Evolutionary conservation across 2,329 filamentous ascomycete species (phyloP).

Genomic region (Diaporthe citri): DNA sequence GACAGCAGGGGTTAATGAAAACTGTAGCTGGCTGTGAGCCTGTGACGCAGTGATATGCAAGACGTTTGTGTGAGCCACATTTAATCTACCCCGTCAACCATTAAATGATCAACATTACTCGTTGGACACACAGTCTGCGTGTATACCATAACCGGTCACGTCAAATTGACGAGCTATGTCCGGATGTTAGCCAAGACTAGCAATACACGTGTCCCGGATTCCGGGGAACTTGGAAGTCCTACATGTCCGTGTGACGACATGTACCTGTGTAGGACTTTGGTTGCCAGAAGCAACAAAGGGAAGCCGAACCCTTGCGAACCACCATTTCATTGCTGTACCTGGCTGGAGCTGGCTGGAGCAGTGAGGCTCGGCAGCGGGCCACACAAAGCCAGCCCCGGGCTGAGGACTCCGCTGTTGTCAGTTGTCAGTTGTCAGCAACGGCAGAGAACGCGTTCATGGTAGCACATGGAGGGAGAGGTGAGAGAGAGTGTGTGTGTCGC

Average conservation of each 20-base stretch:
- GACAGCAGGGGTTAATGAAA: neutral
- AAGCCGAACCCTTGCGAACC: constrained; percentile 11
- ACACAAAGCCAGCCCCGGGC: constrained; percentile 23
- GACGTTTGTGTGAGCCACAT: constrained; percentile 9
- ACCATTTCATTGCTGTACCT: neutral
- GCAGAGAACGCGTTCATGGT: constrained; percentile 5
- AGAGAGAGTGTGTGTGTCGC: constrained; percentile 4
- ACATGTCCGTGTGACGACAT: constrained; percentile 25
- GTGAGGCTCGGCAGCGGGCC: constrained; percentile 21
- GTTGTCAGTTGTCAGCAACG: neutral
- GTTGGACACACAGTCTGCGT: constrained; percentile 3
- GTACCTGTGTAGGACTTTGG: constrained; percentile 29
- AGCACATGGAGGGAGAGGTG: neutral
- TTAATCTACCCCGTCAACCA: neutral
- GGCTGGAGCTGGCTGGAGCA: constrained; percentile 8
- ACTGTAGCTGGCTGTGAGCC: neutral
- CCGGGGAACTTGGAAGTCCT: constrained; percentile 22
- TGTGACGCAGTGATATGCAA: constrained; percentile 6
- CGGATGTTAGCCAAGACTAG: constrained; percentile 25
- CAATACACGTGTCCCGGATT: constrained; percentile 29
- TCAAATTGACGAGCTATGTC: constrained; percentile 17
- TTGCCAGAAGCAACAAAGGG: constrained; percentile 31
- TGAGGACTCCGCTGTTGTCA: neutral
- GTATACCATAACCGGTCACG: neutral
- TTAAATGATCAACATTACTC: neutral